A percentile compares a stretch with the other conserved stretches of the same genome.
Conservation (phyloP, 2,329 filamentous ascomycete genomes). For the Colletotrichum musae region DNA sequence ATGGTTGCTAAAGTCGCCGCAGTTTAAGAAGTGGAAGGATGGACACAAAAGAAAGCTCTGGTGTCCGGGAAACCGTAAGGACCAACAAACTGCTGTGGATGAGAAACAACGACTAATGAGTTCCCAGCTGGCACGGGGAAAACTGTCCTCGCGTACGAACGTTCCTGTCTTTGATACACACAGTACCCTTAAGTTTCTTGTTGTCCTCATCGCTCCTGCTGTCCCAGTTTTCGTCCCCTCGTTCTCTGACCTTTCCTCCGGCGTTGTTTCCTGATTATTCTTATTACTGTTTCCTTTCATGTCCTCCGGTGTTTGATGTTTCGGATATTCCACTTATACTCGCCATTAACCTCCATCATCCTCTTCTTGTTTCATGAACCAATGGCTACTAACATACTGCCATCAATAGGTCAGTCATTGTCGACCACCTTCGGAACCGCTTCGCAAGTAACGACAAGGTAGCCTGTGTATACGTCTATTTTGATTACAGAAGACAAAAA, state of each 20-base stretch:
- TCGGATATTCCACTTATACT: background rate
- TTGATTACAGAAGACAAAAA: constrained; percentile 10
- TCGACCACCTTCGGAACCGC: constrained; percentile 1
- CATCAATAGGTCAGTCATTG: background rate
- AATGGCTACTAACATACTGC: too few relatives aligned
- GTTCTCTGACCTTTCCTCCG: too few relatives aligned
- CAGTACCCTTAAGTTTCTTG: too few relatives aligned
- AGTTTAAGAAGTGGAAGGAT: constrained; percentile 8
- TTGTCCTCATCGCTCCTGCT: too few relatives aligned
- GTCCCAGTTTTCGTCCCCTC: too few relatives aligned
- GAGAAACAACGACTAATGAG: background rate
- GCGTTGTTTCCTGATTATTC: too few relatives aligned
- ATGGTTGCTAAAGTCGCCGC: background rate
- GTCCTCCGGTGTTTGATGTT: background rate
- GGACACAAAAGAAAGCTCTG: constrained; percentile 13
- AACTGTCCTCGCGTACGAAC: constrained; percentile 8
- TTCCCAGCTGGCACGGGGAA: constrained; percentile 21
- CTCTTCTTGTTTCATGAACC: too few relatives aligned
- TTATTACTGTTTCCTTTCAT: too few relatives aligned
- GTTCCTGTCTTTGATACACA: background rate
- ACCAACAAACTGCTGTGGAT: background rate
- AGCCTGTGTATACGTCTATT: constrained; percentile 18
- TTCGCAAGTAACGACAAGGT: background rate
- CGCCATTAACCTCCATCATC: too few relatives aligned
- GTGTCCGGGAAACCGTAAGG: constrained; percentile 23